These are phyloP conservation scores for Cicer cuneatum DNA, from an alignment of 306 rosid species.

Conservation along the genomic window DNA sequence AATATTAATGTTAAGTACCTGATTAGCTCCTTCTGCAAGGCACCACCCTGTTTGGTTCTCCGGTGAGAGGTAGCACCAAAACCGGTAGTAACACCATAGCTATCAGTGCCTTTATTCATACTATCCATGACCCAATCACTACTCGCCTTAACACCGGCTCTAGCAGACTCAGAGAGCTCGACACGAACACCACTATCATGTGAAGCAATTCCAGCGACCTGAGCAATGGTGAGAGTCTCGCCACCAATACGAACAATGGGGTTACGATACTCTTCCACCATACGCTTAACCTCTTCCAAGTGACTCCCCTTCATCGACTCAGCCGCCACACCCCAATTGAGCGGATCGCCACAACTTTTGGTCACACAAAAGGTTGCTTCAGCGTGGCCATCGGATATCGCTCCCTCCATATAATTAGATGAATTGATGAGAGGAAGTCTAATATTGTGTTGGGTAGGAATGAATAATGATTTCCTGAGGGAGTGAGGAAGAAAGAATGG, in stretches of 20 bases:
- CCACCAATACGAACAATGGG: constrained; percentile 76
- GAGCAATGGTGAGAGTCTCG: constrained; percentile 65
- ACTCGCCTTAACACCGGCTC: constrained; percentile 87
- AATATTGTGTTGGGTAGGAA: neutral
- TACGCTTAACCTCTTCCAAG: constrained; percentile 85
- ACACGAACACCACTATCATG: constrained; percentile 55
- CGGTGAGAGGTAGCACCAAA: constrained; percentile 93
- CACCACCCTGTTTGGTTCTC: constrained; percentile 89
- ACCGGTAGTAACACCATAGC: constrained; percentile 96
- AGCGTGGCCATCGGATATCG: constrained; percentile 18
- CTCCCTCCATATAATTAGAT: constrained; percentile 46
- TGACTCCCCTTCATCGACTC: constrained; percentile 74
- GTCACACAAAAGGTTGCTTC: constrained; percentile 49
- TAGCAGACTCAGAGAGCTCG: constrained; percentile 65
- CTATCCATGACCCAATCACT: constrained; percentile 94
- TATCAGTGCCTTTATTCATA: constrained; percentile 73
- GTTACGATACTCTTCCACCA: constrained; percentile 77
- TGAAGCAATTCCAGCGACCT: constrained; percentile 79
- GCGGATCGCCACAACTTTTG: constrained; percentile 51
- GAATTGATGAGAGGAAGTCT: constrained; percentile 28
- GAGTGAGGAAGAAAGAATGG: constrained; percentile 28
- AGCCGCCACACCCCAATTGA: constrained; percentile 73
- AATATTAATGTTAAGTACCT: constrained; percentile 46
- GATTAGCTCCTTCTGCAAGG: constrained; percentile 84
- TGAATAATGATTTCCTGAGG: constrained; percentile 42